Percentiles rank a stretch among this genome's conserved stretches.
phyloP scores from a whole-genome alignment of 2,329 filamentous ascomycete genomes.

The Monosporascus sp. region DNA sequence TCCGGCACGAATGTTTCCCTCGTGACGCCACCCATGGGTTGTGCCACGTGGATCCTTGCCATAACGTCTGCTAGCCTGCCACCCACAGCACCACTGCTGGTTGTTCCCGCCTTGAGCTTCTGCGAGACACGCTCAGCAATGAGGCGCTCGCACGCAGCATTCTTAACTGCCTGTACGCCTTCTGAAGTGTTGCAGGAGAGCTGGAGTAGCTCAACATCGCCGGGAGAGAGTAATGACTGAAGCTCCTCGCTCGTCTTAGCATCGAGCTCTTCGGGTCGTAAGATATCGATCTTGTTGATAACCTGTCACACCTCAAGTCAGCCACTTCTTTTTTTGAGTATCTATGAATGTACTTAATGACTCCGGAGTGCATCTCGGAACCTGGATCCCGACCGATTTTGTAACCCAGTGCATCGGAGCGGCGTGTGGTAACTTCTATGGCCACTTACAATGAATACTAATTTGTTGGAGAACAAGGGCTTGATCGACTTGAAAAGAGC shows the following conservation, averaged over 20 bases:
- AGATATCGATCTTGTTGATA: slow-evolving; percentile 96
- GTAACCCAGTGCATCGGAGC: too few relatives aligned
- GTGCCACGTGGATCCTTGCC: slow-evolving; percentile 92
- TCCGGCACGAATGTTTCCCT: slow-evolving; percentile 87
- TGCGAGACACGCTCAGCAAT: slow-evolving; percentile 90
- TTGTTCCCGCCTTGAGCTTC: slow-evolving; percentile 90
- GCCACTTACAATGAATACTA: slow-evolving; percentile 69
- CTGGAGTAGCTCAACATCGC: slow-evolving; percentile 88
- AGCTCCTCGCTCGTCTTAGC: slow-evolving; percentile 71
- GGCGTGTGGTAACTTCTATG: neutral
- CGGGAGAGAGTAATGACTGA: slow-evolving; percentile 73
- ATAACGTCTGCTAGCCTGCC: slow-evolving; percentile 85
- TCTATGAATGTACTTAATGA: too few relatives aligned
- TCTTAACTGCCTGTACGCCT: slow-evolving; percentile 91
- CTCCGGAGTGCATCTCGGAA: too few relatives aligned
- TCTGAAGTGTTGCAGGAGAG: slow-evolving; percentile 93
- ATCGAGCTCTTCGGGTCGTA: slow-evolving; percentile 80
- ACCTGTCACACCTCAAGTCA: slow-evolving; percentile 30
- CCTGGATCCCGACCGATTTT: too few relatives aligned
- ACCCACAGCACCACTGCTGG: slow-evolving; percentile 67
- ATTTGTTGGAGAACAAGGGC: slow-evolving; percentile 93
- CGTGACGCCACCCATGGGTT: slow-evolving; percentile 74
- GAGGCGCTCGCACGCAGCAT: slow-evolving; percentile 86
- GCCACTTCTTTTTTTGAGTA: too few relatives aligned
- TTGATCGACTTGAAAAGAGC: slow-evolving; percentile 95